These are phyloP conservation scores for Blastobotrys capitulatus DNA, from an alignment of 1,139 yeast genomes.

Conservation along the genomic window DNA sequence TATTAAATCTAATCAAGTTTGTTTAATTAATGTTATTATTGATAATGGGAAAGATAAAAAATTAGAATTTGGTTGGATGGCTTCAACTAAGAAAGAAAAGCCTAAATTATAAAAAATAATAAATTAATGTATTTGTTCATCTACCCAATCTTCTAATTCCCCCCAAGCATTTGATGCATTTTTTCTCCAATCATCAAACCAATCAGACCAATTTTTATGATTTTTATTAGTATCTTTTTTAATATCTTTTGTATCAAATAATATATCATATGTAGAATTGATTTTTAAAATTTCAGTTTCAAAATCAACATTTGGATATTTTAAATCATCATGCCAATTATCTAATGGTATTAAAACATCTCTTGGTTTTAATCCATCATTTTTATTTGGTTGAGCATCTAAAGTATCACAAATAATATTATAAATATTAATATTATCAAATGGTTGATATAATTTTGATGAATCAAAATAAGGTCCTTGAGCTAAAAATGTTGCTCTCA, in stretches of 20 bases:
- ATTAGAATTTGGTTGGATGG: conserved; percentile 61
- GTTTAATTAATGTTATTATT: conserved; percentile 52
- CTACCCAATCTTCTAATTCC: conserved; percentile 2
- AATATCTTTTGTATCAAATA: conserved; percentile 15
- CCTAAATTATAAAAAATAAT: not conserved
- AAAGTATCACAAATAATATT: conserved; percentile 68
- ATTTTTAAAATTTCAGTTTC: conserved; percentile 28
- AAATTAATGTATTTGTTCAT: not conserved
- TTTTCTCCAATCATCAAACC: conserved; percentile 3
- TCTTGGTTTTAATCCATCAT: conserved; percentile 47
- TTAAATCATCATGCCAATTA: conserved; percentile 49
- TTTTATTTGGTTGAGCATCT: conserved; percentile 49
- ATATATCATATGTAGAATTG: conserved; percentile 31
- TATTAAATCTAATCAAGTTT: conserved; percentile 35
- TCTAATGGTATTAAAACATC: conserved; percentile 35
- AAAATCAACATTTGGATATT: conserved; percentile 57
- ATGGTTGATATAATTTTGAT: conserved; percentile 47
- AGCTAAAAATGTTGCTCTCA: conserved; percentile 79
- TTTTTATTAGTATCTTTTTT: not conserved
- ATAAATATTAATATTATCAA: conserved; percentile 68
- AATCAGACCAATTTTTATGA: conserved; percentile 3
- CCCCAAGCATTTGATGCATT: not conserved
- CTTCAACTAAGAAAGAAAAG: conserved; percentile 33
- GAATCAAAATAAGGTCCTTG: conserved; percentile 70
- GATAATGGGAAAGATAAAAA: conserved; percentile 50